Conservation (phyloP, 768 basidiomycete species). For the Boletus vinaceobasis region DNA sequence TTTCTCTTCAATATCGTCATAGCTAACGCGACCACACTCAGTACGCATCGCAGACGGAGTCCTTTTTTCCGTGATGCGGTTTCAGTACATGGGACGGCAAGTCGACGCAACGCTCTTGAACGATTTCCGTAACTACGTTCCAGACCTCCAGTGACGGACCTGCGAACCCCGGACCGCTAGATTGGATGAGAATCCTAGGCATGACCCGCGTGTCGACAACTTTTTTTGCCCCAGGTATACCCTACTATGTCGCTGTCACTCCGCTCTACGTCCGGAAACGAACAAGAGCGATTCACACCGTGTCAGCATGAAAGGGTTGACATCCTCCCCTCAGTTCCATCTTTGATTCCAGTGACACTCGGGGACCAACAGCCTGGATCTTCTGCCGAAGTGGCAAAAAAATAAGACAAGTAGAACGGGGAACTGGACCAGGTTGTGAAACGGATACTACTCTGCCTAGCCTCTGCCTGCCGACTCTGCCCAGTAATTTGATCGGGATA, state of each 20-base stretch:
- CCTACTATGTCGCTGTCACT: slow-evolving; percentile 9
- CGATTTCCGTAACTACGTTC: slow-evolving; percentile 10
- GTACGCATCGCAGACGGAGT: slow-evolving; percentile 6
- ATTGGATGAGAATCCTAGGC: slow-evolving; percentile 5
- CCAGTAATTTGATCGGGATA: too few species aligned
- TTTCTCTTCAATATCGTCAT: slow-evolving; percentile 6
- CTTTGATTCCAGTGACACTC: neutral
- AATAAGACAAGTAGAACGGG: too few species aligned
- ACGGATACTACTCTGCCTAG: too few species aligned
- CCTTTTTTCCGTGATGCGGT: slow-evolving; percentile 3
- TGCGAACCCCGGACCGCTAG: slow-evolving; percentile 2
- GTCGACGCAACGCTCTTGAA: neutral
- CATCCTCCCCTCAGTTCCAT: neutral
- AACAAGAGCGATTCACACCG: slow-evolving; percentile 5
- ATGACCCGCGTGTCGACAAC: too few species aligned
- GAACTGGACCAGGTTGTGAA: too few species aligned
- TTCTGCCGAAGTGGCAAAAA: neutral
- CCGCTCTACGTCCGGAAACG: slow-evolving; percentile 13
- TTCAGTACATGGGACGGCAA: neutral
- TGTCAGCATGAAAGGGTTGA: slow-evolving; percentile 1
- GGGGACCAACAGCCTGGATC: too few species aligned
- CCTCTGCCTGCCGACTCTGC: too few species aligned
- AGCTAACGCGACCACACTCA: neutral
- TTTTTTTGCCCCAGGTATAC: neutral
- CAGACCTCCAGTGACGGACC: slow-evolving; percentile 7